Percentiles rank a stretch among this genome's conserved stretches.
Conservation (phyloP, 805 yeast genomes). For the Pichia cabralensis region DNA sequence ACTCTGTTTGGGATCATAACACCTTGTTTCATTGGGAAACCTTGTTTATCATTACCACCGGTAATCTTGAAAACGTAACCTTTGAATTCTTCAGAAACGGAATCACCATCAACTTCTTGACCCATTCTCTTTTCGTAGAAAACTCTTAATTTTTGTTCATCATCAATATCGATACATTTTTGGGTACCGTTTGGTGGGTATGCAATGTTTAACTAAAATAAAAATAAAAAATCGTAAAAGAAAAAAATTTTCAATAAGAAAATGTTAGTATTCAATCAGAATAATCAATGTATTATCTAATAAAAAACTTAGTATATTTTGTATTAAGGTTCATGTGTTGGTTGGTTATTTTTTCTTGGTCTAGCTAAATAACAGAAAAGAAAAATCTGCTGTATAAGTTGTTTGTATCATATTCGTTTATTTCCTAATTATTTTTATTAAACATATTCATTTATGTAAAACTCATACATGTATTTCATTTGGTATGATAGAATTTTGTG, state of each 20-base stretch:
- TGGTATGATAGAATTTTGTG: too few species aligned
- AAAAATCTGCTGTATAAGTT: too few species aligned
- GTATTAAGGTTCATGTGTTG: too few species aligned
- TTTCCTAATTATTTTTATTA: too few species aligned
- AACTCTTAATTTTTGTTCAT: constrained; percentile 96
- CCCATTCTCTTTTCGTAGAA: constrained; percentile 99
- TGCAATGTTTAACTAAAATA: constrained; percentile 84
- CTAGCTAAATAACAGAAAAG: too few species aligned
- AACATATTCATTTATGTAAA: too few species aligned
- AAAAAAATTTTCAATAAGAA: too few species aligned
- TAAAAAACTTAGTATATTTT: too few species aligned
- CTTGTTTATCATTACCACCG: constrained; percentile 99
- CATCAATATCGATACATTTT: constrained; percentile 95
- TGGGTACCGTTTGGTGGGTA: constrained; percentile 99
- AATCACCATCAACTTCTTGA: constrained; percentile 98
- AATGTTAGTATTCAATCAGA: constrained; percentile 13
- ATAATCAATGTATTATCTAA: too few species aligned
- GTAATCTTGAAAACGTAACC: constrained; percentile 98
- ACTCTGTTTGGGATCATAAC: constrained; percentile 99
- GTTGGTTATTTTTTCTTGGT: too few species aligned
- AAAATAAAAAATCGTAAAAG: constrained; percentile 2
- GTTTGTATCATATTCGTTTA: too few species aligned
- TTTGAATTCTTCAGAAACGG: constrained; percentile 97
- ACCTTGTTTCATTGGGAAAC: constrained; percentile 99
- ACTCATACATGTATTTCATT: too few species aligned